These are phyloP conservation scores for Ogataea methylovora DNA, from an alignment of 805 yeast genomes.

Conservation along the genomic window DNA sequence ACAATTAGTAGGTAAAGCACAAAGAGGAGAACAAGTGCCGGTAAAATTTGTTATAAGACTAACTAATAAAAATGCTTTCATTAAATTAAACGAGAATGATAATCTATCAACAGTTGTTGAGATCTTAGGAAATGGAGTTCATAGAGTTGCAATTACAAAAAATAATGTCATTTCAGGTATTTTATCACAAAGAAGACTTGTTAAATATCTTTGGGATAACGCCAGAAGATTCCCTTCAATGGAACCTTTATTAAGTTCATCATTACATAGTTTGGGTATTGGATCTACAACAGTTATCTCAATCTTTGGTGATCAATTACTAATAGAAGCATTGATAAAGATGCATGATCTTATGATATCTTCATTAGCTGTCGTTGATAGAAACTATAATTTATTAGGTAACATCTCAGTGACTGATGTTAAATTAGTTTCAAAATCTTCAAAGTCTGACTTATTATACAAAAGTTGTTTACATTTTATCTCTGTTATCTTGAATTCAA, in stretches of 20 bases:
- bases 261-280: conserved; percentile 66
- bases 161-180: conserved; percentile 66
- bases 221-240: conserved; percentile 79
- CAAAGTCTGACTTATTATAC: conserved; percentile 76
- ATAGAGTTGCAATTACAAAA: conserved; percentile 72
- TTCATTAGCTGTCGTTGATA: conserved; percentile 88
- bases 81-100: conserved; percentile 64
- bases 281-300: conserved; percentile 70
- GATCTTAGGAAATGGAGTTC: conserved; percentile 91
- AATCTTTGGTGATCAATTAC: conserved; percentile 77
- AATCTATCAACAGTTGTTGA: conserved; percentile 71
- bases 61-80: conserved; percentile 83
- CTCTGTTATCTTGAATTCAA: conserved; percentile 73
- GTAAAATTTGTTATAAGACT: conserved; percentile 81
- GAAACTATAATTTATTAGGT: conserved; percentile 68
- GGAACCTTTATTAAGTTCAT: conserved; percentile 63
- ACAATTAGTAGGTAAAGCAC: conserved; percentile 50
- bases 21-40: conserved; percentile 84
- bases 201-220: conserved; percentile 86
- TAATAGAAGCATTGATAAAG: conserved; percentile 77
- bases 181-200: conserved; percentile 82
- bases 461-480: conserved; percentile 84
- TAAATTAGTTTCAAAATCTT: conserved; percentile 75
- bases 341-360: conserved; percentile 84
- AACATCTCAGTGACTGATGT: conserved; percentile 95